Conservation (phyloP, 2,329 filamentous ascomycete genomes). For the Zymoseptoria tritici region DNA sequence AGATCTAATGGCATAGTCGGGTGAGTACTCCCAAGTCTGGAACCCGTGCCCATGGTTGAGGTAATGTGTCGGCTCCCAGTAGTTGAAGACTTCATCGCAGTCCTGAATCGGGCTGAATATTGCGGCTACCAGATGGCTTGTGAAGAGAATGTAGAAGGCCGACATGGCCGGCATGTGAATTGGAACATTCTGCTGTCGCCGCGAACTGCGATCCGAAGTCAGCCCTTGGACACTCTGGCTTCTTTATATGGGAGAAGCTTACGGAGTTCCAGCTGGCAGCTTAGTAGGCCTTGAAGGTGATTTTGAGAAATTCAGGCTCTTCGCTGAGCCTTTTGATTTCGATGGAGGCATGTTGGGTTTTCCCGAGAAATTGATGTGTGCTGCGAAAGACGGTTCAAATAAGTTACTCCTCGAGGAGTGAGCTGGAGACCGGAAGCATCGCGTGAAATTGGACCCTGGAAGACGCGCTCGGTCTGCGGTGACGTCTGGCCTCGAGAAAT, state of each 20-base stretch:
- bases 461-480: background rate
- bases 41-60: slow-evolving; percentile 85
- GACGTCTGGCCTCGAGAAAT: background rate
- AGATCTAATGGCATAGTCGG: slow-evolving; percentile 86
- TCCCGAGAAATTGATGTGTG: background rate
- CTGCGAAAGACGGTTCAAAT: background rate
- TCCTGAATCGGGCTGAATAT: slow-evolving; percentile 87
- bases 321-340: background rate
- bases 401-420: background rate
- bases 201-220: background rate
- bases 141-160: slow-evolving; percentile 73
- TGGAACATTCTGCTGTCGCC: slow-evolving; percentile 7
- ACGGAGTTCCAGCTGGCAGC: slow-evolving; percentile 11
- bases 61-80: slow-evolving; percentile 96
- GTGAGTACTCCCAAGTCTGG: slow-evolving; percentile 98
- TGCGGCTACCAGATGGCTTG: slow-evolving; percentile 67
- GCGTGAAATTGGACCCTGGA: background rate
- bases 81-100: slow-evolving; percentile 98
- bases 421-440: background rate
- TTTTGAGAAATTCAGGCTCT: slow-evolving; percentile 7
- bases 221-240: background rate
- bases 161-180: slow-evolving; percentile 52
- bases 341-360: slow-evolving; percentile 6
- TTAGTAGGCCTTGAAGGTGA: slow-evolving; percentile 18
- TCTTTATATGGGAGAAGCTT: background rate